Conservation (phyloP, 2,329 filamentous ascomycete genomes). For the Fusarium sp. region DNA sequence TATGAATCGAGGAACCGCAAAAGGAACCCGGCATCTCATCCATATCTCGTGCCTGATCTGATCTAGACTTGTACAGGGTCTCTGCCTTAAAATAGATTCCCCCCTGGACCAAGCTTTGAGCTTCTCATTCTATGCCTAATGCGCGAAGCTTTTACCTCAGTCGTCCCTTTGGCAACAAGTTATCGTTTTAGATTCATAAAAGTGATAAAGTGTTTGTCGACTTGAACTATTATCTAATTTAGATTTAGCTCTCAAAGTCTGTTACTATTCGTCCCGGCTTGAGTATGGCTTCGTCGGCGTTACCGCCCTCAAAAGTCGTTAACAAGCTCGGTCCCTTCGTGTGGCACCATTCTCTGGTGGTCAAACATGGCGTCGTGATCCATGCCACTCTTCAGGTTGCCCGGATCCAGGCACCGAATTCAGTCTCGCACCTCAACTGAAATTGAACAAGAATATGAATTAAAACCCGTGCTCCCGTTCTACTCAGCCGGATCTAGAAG, state of each 20-base stretch:
- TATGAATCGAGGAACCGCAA: not conserved
- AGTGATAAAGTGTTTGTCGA: not conserved
- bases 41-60: conserved; percentile 31
- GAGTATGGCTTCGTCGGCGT: conserved; percentile 2
- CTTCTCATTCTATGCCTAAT: conserved; percentile 3
- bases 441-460: not conserved
- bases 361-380: conserved; percentile 36
- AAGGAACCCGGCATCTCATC: conserved; percentile 1
- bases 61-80: conserved; percentile 2
- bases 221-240: conserved; percentile 1
- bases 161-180: not conserved
- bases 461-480: conserved; percentile 1
- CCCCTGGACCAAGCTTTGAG: conserved; percentile 13
- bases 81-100: conserved; percentile 35
- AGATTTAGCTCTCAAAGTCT: not conserved
- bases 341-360: conserved; percentile 24
- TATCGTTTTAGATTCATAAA: not conserved
- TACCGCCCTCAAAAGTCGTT: conserved; percentile 1
- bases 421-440: conserved; percentile 5
- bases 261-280: conserved; percentile 9
- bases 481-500: conserved; percentile 23
- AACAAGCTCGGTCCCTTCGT: conserved; percentile 1
- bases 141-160: not conserved
- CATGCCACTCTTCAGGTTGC: conserved; percentile 22
- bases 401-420: conserved; percentile 33